These are phyloP conservation scores for Floccularia luteovirens DNA, from an alignment of 768 basidiomycete genomes.

Conservation along the genomic window DNA sequence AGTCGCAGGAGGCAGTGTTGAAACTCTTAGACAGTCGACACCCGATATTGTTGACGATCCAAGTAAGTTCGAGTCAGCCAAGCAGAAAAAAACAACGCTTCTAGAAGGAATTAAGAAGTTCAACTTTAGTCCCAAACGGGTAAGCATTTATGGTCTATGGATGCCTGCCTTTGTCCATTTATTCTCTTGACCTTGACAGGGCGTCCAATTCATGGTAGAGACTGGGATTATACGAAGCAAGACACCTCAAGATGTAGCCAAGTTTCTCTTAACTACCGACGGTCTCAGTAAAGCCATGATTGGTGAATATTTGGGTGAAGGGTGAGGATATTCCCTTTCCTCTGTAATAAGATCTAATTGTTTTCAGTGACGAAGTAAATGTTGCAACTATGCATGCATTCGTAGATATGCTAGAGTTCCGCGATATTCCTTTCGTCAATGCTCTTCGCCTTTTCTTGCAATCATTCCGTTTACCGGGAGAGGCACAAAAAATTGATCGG, in stretches of 20 bases:
- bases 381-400: constrained; percentile 97
- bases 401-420: constrained; percentile 88
- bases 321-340: constrained; percentile 40
- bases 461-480: constrained; percentile 94
- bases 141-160: constrained; percentile 23
- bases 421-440: constrained; percentile 74
- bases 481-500: constrained; percentile 97
- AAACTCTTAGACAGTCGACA: constrained; percentile 57
- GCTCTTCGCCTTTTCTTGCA: constrained; percentile 89
- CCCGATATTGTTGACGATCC: constrained; percentile 89
- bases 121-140: constrained; percentile 97
- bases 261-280: constrained; percentile 81
- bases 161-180: not conserved
- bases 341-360: constrained; percentile 4
- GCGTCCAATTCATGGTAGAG: constrained; percentile 83
- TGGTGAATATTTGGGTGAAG: constrained; percentile 97
- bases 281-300: constrained; percentile 94
- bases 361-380: constrained; percentile 74
- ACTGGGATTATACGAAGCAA: constrained; percentile 76
- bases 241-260: constrained; percentile 71
- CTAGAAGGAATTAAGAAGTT: constrained; percentile 96
- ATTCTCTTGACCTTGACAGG: constrained; percentile 40
- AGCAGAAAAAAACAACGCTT: constrained; percentile 91
- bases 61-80: constrained; percentile 86
- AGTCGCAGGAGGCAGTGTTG: constrained; percentile 35